phyloP scores from a whole-genome alignment of 108 stramenopile species.

The Skeletonema potamos region DNA sequence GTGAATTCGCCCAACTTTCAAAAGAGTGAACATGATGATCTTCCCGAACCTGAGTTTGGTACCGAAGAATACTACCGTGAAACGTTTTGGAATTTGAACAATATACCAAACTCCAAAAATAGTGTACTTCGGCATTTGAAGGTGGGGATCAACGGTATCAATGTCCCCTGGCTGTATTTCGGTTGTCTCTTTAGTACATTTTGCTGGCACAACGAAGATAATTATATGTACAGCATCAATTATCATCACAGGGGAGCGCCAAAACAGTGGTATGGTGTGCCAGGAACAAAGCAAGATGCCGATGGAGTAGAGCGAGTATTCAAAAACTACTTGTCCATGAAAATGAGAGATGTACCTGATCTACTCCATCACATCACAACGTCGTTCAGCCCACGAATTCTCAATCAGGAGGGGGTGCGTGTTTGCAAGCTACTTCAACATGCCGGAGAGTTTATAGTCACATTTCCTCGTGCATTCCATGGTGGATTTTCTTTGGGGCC shows the following conservation, averaged over 20 bases:
- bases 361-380: constrained; percentile 94
- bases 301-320: constrained; percentile 87
- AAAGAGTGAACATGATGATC: constrained; percentile 46
- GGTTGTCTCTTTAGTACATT: constrained; percentile 97
- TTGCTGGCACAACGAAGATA: constrained; percentile 99
- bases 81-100: constrained; percentile 98
- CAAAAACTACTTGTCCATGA: constrained; percentile 89
- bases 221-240: constrained; percentile 98
- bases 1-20: constrained; percentile 50
- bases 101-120: constrained; percentile 87
- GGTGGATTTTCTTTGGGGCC: constrained; percentile 95
- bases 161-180: constrained; percentile 96
- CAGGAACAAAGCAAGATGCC: constrained; percentile 79
- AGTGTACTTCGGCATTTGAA: constrained; percentile 89
- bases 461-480: constrained; percentile 97
- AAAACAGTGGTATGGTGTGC: constrained; percentile 98
- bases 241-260: constrained; percentile 96
- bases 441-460: constrained; percentile 94
- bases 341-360: constrained; percentile 91
- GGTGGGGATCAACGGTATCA: constrained; percentile 94
- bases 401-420: constrained; percentile 80
- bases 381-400: constrained; percentile 87
- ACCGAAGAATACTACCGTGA: constrained; percentile 85
- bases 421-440: constrained; percentile 91
- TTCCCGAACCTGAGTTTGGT: constrained; percentile 78